Evolutionary conservation across 78 protist genomes (phyloP), one percentile per base, ranked within the genome.

Genomic region (Protostelium mycophagum): DNA sequence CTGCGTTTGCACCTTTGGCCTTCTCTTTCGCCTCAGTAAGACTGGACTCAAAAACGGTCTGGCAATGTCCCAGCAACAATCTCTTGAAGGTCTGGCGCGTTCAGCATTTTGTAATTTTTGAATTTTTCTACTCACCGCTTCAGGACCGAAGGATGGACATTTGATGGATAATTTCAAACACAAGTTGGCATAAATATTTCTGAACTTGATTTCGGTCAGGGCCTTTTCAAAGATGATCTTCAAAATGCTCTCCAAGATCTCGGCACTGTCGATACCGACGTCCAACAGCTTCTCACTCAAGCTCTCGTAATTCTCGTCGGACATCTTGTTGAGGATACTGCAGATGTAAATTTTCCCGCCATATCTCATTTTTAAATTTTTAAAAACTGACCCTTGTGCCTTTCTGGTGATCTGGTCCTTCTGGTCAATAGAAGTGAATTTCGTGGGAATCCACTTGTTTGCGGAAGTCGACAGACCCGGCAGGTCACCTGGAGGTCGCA

Each of bases 141-240:
- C 73, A 16, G 73, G 73, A 51, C 73, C 73, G 73, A 51, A 51
- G 31, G 73, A 51, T 5, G 73, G 73, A 51, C 73, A 51, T 16
- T 51, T 51, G 73, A 51, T 51, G 73, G 73, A 51, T 51, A 91
- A 86, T 31, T 85, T 88, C 51, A 85, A 86, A 29, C 94, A 91
- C 28, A 91, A 85, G 84, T 91, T 63, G 86, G 91, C 83, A 34
- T 91, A 91, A 90, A 91, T 91, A 0, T 83, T 84, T 38, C 89
- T 87, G 36, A 87, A 91, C 88, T 91, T 91, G 34, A 88, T 84
- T 63, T 91, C 94, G 9, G 90, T 88, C 51, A 91, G 38, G 16
- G 94, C 94, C 63, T 91, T 91, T 16, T 88, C 91, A 35, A 91
- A 91, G 31, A 91, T 91, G 36, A 88, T 36, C 35, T 83, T 36